Evolutionary conservation across 2,329 filamentous ascomycete genomes (phyloP).

Genomic region (Beauveria bassiana): DNA sequence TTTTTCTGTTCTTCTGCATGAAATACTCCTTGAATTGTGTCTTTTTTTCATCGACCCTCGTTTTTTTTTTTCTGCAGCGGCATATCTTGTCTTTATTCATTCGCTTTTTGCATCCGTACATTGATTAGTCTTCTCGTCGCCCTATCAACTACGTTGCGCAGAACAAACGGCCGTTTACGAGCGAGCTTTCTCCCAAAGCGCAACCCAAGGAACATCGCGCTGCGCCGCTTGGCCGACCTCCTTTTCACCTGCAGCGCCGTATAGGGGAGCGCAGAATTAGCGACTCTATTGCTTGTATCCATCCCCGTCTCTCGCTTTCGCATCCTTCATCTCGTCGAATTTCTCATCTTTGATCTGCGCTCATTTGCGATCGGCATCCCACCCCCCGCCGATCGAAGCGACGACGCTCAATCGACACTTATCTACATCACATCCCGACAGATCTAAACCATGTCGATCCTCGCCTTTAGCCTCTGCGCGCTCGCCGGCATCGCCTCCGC

Average conservation of each 20-base stretch:
- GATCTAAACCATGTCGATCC: not conserved
- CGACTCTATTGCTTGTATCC: too few species aligned
- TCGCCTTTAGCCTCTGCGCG: conserved; percentile 14
- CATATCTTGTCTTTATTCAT: not conserved
- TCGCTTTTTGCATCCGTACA: not conserved
- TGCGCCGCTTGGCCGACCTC: not conserved
- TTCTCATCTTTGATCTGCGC: not conserved
- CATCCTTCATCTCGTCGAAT: not conserved
- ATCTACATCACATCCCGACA: not conserved
- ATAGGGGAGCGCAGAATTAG: not conserved
- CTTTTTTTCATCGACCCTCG: not conserved
- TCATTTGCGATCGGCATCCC: not conserved
- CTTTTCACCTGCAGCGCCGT: not conserved
- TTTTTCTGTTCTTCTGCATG: not conserved
- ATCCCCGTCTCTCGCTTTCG: not conserved
- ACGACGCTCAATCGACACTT: not conserved
- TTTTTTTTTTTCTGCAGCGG: not conserved
- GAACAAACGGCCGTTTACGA: not conserved
- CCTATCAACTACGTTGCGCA: not conserved
- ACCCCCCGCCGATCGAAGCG: not conserved
- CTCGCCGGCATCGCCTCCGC: conserved; percentile 20
- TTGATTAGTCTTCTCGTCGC: too few species aligned
- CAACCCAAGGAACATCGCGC: not conserved
- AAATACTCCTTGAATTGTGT: not conserved
- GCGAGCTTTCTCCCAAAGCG: not conserved